Evolutionary conservation across 208 protist genomes (phyloP), one percentile per base, ranked within the genome.

Genomic region (Crithidia fasciculata): DNA sequence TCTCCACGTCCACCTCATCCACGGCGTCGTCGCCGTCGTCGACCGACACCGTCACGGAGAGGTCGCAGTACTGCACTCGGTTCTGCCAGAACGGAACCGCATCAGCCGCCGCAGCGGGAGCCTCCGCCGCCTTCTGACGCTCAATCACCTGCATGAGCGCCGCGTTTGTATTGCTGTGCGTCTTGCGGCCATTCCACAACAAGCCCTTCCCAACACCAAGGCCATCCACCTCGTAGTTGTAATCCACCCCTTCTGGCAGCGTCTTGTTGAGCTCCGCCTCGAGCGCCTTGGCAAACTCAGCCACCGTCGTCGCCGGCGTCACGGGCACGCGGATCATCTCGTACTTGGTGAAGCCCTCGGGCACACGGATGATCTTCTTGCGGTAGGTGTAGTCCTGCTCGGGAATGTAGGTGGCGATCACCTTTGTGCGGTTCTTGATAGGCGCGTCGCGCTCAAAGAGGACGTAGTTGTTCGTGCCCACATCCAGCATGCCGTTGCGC

Each of bases 381-480:
- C 89, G 87, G 78, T 94, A 95, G 12, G 88, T 96, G 77, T 90
- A 94, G 73, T 95, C 92, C 70, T 94, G 86, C 81, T 96, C 92
- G 9, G 92, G 90, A 8, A 96, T 41, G 71, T 94, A 96, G 15
- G 90, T 95, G 37, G 63, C 76, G 36, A 90, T 81, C 37, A 95
- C 63, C 77, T 85, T 87, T 12, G 90, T 95, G 69, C 81, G 68
- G 71, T 93, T 81, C 45, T 82, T 81, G 68, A 93, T 85, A 9
- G 92, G 92, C 9, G 78, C 18, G 68, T 96, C 88, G 65, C 92
- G 89, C 72, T 95, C 89, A 76, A 96, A 96, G 8, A 96, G 82
- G 16, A 95, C 90, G 74, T 95, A 96, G 78, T 95, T 93, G 80
- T 95, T 96, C 28, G 90, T 94, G 40, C 92, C 92, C 7, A 96